Percentiles rank a stretch among this genome's conserved stretches.
These are phyloP conservation scores for Globisporangium yorkense DNA, from an alignment of 352 stramenopile genomes.

Conservation along the genomic window DNA sequence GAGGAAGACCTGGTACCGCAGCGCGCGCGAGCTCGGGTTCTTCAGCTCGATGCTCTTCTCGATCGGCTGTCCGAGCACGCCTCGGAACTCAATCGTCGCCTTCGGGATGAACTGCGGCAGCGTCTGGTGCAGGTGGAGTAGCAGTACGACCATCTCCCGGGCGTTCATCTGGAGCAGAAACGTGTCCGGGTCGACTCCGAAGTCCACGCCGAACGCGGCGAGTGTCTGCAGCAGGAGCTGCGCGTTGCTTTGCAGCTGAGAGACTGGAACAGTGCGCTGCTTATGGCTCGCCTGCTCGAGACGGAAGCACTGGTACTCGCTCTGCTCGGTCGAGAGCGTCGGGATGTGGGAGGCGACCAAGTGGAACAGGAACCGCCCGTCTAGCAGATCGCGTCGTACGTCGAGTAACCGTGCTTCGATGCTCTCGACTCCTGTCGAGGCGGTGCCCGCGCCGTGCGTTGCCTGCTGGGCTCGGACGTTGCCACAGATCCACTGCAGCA, in stretches of 20 bases:
- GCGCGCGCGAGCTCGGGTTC: conserved; percentile 78
- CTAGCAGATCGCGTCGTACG: conserved; percentile 49
- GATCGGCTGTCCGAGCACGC: conserved; percentile 77
- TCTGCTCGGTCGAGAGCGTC: conserved; percentile 53
- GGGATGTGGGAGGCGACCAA: conserved; percentile 86
- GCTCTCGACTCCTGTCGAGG: too few species aligned
- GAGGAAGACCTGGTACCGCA: conserved; percentile 89
- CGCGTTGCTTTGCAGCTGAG: conserved; percentile 56
- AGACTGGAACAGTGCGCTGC: conserved; percentile 14
- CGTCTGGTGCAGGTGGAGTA: conserved; percentile 89
- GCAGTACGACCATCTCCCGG: conserved; percentile 75
- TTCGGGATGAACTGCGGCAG: conserved; percentile 91
- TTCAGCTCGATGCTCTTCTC: conserved; percentile 92
- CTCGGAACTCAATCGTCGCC: conserved; percentile 90
- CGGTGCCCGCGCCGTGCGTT: neutral
- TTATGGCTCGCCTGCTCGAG: conserved; percentile 13
- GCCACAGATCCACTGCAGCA: conserved; percentile 89
- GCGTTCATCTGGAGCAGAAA: conserved; percentile 56
- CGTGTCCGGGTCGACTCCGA: conserved; percentile 48
- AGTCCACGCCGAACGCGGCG: conserved; percentile 65
- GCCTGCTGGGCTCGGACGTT: conserved; percentile 27
- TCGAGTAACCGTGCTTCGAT: conserved; percentile 41
- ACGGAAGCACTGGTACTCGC: conserved; percentile 68
- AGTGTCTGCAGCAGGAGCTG: conserved; percentile 55
- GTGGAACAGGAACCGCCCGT: conserved; percentile 81